These are phyloP conservation scores for Rhododendron molle DNA, from an alignment of 148 eudicot genomes.

Conservation along the genomic window DNA sequence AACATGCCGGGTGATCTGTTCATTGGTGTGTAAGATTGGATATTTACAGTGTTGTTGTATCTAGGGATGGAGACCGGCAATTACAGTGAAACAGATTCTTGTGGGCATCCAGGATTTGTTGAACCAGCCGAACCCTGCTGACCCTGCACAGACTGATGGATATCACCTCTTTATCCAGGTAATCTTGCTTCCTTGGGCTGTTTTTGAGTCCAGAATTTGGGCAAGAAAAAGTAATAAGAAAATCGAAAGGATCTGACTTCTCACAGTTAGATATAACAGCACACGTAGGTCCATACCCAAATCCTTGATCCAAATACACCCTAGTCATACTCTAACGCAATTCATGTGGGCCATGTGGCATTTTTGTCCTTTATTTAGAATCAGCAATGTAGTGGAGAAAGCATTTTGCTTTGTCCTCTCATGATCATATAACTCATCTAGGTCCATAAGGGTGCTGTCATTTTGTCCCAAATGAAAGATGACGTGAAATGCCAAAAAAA, in stretches of 20 bases:
- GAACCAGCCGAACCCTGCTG: constrained; percentile 66
- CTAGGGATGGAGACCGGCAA: constrained; percentile 91
- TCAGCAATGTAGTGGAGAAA: background rate
- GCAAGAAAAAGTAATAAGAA: background rate
- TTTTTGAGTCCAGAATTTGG: background rate
- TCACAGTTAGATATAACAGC: background rate
- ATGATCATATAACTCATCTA: background rate
- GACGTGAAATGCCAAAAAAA: background rate
- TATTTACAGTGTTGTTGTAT: background rate
- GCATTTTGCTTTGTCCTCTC: background rate
- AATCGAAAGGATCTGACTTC: background rate
- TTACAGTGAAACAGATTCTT: constrained; percentile 83
- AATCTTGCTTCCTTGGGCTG: background rate
- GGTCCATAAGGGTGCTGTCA: background rate
- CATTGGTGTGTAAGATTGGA: background rate
- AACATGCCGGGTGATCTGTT: background rate
- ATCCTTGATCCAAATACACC: background rate
- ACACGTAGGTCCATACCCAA: background rate
- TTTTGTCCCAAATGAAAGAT: background rate
- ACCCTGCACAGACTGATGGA: constrained; percentile 85
- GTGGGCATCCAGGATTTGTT: constrained; percentile 81
- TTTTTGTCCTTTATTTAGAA: background rate
- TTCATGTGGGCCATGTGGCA: background rate
- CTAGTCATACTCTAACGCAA: background rate
- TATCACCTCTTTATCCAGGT: constrained; percentile 79